phyloP scores from a whole-genome alignment of 352 stramenopile species.

The Phytophthora litchii region DNA sequence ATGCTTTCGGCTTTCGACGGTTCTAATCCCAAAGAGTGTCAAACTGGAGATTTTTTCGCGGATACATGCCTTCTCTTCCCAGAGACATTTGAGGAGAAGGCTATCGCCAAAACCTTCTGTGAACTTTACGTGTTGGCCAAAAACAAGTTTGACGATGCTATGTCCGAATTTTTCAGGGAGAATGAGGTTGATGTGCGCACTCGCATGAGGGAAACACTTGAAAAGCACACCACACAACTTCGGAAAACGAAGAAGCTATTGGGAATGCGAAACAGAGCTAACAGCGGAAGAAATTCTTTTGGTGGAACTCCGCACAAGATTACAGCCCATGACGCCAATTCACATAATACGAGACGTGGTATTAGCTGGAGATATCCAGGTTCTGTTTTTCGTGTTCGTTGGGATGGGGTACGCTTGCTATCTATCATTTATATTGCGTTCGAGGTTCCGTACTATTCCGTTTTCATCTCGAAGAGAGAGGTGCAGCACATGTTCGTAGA shows the following conservation, averaged over 20 bases:
- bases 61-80: conserved; percentile 62
- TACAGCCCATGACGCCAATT: not conserved
- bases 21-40: conserved; percentile 54
- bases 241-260: conserved; percentile 82
- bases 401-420: conserved; percentile 54
- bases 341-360: not conserved
- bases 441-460: conserved; percentile 73
- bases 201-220: conserved; percentile 51
- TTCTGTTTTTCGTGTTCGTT: conserved; percentile 58
- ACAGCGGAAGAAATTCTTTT: conserved; percentile 20
- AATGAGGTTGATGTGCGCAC: conserved; percentile 29
- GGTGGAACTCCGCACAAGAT: conserved; percentile 8
- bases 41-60: conserved; percentile 72
- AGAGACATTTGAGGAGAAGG: conserved; percentile 73
- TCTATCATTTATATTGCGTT: conserved; percentile 60
- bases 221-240: conserved; percentile 66
- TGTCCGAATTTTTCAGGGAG: conserved; percentile 59
- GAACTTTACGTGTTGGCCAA: conserved; percentile 81
- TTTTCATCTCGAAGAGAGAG: conserved; percentile 65
- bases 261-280: conserved; percentile 38
- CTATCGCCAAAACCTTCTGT: conserved; percentile 80
- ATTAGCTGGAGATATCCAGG: conserved; percentile 50
- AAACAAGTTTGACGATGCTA: conserved; percentile 57
- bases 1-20: conserved; percentile 57
- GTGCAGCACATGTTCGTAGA: conserved; percentile 54